Percentiles rank a stretch among this genome's conserved stretches.
phyloP scores from a whole-genome alignment of 2,329 filamentous ascomycete genomes.

The Cercospora berteroae region DNA sequence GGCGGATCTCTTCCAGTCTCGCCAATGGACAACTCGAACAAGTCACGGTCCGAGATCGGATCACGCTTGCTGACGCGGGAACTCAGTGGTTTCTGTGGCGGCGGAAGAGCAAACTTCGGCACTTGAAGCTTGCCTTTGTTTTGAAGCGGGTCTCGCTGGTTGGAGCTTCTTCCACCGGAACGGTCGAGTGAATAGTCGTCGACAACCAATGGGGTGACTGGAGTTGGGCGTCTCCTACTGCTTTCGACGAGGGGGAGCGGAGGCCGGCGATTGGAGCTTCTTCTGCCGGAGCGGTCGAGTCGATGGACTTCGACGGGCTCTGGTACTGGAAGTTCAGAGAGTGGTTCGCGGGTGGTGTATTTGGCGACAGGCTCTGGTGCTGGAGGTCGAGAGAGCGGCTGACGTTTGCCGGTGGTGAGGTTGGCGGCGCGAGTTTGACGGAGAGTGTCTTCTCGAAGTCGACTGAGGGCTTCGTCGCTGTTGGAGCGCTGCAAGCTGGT shows the following conservation, averaged over 20 bases:
- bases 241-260: neutral
- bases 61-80: neutral
- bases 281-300: neutral
- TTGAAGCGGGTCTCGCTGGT: neutral
- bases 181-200: neutral
- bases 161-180: neutral
- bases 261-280: neutral
- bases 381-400: neutral
- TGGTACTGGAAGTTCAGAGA: neutral
- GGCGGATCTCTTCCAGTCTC: neutral
- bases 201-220: neutral
- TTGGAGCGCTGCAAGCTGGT: neutral
- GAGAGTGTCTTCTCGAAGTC: neutral
- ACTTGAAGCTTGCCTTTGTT: neutral
- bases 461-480: neutral
- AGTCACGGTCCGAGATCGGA: neutral
- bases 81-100: neutral
- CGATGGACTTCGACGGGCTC: neutral
- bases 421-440: neutral
- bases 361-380: neutral
- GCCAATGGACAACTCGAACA: neutral
- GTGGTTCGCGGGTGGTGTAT: neutral
- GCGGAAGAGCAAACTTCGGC: constrained; percentile 3
- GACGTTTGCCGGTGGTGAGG: neutral
- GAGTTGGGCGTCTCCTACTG: neutral